Evolutionary conservation across 352 stramenopile genomes (phyloP), one percentile per base, ranked within the genome.

Genomic region (Globisporangium ultimum): DNA sequence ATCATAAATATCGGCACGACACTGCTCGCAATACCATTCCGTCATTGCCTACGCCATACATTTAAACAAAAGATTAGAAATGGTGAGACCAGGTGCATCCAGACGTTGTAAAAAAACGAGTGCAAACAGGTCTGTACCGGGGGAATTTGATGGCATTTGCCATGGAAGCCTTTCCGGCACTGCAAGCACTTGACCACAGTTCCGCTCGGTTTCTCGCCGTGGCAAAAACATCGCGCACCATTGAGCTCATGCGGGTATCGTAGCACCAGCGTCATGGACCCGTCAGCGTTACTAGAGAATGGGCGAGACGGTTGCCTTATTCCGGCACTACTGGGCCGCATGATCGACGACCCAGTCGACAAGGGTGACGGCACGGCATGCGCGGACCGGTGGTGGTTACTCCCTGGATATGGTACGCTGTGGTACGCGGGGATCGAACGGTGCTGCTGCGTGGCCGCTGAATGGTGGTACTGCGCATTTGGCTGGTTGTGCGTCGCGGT

Each of bases 21-120:
- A 94, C 9, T 54, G 48, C 53, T 94, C 85, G 46, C 85, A 94
- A 48, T 86, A 78, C 83, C 83, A 94, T 20, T 90, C 77, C 42
- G 74, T 67, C 40, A 28, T 61, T 36, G 67, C 41, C 70, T 85
- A 21, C 48, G 51, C 36, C 48, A 53, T 5, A 13, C 18, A 38
- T n/a, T 8, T 28, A 28, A 13, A 46, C 58, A 22, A 36, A 48
- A 22, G 55, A 28, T 62, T 13, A 54, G 17, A 22, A 24, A 18
- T 32, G 5, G 5, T 32, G 24, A 32, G 24, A n/a, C 24, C 24
- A 32, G 24, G 5, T 32, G 24, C 24, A 32, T 5, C 24, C 24
- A 32, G 24, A 17, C 45, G 36, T 22, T 46, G 4, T 34, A 28
- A 32, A 17, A 11, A 48, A 38, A 58, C 6, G 32, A 42, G 15